Base-by-base conservation (phyloP, 306 rosid genomes). In the Rubus idaeus region DNA sequence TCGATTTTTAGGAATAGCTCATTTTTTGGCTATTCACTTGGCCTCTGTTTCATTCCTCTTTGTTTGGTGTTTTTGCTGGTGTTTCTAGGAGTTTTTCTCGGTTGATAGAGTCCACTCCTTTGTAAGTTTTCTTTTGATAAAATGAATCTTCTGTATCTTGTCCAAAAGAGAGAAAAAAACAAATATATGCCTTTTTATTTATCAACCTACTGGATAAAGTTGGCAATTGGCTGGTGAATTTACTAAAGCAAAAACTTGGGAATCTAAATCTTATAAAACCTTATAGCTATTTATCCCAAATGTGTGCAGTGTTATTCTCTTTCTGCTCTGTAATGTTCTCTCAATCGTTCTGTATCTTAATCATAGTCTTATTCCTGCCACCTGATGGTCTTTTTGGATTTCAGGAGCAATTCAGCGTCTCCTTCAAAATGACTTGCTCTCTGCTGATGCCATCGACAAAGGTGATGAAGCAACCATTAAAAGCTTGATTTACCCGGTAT, bases 401-500 rank as follows among this genome's bases (percentile, higher is more conserved):
- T 86, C 85, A 91, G 98, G 98, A 84, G 98, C 97, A 64, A 83
- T 90, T 76, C 89, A 84, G 72, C 91, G 96, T 70, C 96, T 91
- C 71, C 90, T 75, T 71, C 83, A 90, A 80, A 88, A 88, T 76
- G 85, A 65, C 74, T 86, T 94, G 77, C 97, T 94, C 50, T 71
- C 90, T 11, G 96, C 96, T 52, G 91, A 89, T 70, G 87, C 91
- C 71, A 85, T 94, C 74, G 88, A 85, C 87, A 89, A 82, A 79
- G 91, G 87, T 35, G 97, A 91, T 75, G 96, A 94, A 88, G 91
- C 85, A 85, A 88, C 83, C 72, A 83, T 91, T 74, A 91, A 84
- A 88, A 80, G 84, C 75, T 70, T 90, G 81, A 91, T 94, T 70
- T 94, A 94, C 85, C 98, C 96, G n/a, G 98, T 94, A 91, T 75